These are phyloP conservation scores for Coniochaeta prunicola DNA, from an alignment of 2,329 filamentous ascomycete species.

Conservation along the genomic window DNA sequence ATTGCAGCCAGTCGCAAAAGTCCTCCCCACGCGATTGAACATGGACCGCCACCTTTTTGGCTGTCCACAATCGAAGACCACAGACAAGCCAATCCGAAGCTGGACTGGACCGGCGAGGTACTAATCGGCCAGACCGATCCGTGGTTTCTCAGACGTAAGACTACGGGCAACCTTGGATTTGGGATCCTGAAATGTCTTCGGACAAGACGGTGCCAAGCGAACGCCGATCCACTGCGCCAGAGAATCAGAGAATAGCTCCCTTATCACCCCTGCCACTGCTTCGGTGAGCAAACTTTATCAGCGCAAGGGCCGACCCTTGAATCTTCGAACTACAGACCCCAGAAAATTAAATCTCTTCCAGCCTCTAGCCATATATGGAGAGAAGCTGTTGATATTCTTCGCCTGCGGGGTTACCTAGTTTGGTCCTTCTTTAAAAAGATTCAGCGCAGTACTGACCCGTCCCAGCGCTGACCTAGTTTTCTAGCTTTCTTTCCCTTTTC, in stretches of 20 bases:
- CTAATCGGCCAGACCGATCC: background rate
- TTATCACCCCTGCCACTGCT: background rate
- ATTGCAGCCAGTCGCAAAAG: background rate
- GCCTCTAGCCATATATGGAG: background rate
- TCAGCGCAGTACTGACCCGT: background rate
- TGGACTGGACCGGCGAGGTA: background rate
- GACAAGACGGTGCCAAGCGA: background rate
- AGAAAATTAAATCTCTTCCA: constrained; percentile 1
- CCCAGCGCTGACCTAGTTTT: background rate
- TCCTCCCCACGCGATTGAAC: background rate
- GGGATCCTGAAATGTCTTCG: background rate
- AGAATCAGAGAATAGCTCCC: background rate
- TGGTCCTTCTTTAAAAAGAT: background rate
- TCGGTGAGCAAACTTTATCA: background rate
- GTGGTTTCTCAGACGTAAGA: background rate
- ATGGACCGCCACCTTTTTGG: background rate
- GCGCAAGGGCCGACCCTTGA: too few species aligned
- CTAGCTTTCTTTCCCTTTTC: background rate
- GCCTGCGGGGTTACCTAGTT: background rate
- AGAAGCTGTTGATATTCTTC: background rate
- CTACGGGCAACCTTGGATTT: background rate
- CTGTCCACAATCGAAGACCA: background rate
- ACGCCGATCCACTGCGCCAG: background rate
- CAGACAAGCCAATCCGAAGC: background rate
- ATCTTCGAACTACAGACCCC: background rate